Evolutionary conservation across 2,329 filamentous ascomycete genomes (phyloP).

Genomic region (Exophiala lecanii-corni): DNA sequence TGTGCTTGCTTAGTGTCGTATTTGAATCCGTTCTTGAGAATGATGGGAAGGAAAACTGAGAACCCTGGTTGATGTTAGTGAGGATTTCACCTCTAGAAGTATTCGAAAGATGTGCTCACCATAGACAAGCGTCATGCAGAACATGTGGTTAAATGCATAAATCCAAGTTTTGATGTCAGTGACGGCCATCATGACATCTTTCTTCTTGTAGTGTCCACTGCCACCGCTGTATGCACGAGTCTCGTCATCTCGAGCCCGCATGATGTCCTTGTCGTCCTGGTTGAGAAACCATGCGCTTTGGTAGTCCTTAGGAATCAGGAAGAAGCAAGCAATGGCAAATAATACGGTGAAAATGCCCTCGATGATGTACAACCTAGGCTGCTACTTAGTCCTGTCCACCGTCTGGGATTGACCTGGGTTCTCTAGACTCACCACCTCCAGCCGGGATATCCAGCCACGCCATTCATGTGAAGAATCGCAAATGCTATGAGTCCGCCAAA

Average conservation of each 20-base stretch:
- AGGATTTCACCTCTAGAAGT: neutral
- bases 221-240: constrained; percentile 46
- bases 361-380: constrained; percentile 15
- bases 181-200: constrained; percentile 45
- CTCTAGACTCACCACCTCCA: constrained; percentile 18
- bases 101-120: constrained; percentile 1
- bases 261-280: constrained; percentile 47
- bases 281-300: constrained; percentile 42
- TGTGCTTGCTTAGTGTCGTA: constrained; percentile 49
- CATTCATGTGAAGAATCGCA: constrained; percentile 20
- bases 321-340: constrained; percentile 3
- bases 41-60: constrained; percentile 54
- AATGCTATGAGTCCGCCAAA: constrained; percentile 36
- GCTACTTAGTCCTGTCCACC: neutral
- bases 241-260: constrained; percentile 45
- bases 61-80: constrained; percentile 38
- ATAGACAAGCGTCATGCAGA: constrained; percentile 50
- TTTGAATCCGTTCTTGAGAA: constrained; percentile 47
- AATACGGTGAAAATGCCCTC: constrained; percentile 14
- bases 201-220: constrained; percentile 47
- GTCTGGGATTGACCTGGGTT: too few species aligned
- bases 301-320: constrained; percentile 5
- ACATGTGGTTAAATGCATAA: constrained; percentile 48
- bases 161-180: constrained; percentile 51
- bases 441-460: constrained; percentile 14